phyloP scores from a whole-genome alignment of 2,329 filamentous ascomycete species.

The Plectosphaerella sp. region DNA sequence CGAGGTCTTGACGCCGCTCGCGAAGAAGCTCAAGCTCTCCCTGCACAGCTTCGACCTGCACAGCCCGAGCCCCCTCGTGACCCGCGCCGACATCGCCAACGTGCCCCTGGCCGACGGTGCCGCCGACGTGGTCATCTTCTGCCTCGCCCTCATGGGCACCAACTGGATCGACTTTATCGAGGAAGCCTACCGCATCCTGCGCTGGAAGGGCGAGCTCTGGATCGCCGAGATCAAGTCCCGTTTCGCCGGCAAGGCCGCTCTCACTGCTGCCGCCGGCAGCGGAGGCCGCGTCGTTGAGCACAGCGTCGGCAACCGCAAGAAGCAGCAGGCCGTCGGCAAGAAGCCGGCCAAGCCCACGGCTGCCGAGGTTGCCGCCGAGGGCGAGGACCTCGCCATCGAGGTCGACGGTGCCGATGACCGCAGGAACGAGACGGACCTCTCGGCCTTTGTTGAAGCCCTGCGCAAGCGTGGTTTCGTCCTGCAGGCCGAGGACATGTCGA shows the following conservation, averaged over 20 bases:
- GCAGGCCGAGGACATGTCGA: constrained; percentile 72
- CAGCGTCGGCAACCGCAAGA: constrained; percentile 67
- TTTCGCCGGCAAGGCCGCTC: constrained; percentile 56
- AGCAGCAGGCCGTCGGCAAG: constrained; percentile 37
- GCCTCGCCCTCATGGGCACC: constrained; percentile 95
- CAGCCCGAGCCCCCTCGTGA: constrained; percentile 70
- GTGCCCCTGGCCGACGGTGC: constrained; percentile 71
- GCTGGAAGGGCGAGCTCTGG: constrained; percentile 95
- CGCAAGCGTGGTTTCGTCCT: constrained; percentile 79
- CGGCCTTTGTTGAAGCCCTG: constrained; percentile 80
- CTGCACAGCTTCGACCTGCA: constrained; percentile 86
- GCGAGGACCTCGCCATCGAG: constrained; percentile 58
- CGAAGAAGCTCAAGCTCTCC: constrained; percentile 64
- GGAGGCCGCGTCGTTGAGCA: constrained; percentile 51
- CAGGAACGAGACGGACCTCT: constrained; percentile 76
- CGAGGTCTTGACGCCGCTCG: constrained; percentile 58
- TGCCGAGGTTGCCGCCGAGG: constrained; percentile 33
- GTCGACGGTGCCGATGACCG: constrained; percentile 64
- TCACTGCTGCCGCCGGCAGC: constrained; percentile 8
- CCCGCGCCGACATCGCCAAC: constrained; percentile 81
- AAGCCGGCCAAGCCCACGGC: constrained; percentile 30
- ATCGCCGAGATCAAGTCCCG: constrained; percentile 94
- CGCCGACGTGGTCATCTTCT: constrained; percentile 89
- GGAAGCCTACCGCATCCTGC: constrained; percentile 86
- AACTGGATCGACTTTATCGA: constrained; percentile 98